Evolutionary conservation across 1,139 yeast species (phyloP).

Genomic region (Taphrina communis): DNA sequence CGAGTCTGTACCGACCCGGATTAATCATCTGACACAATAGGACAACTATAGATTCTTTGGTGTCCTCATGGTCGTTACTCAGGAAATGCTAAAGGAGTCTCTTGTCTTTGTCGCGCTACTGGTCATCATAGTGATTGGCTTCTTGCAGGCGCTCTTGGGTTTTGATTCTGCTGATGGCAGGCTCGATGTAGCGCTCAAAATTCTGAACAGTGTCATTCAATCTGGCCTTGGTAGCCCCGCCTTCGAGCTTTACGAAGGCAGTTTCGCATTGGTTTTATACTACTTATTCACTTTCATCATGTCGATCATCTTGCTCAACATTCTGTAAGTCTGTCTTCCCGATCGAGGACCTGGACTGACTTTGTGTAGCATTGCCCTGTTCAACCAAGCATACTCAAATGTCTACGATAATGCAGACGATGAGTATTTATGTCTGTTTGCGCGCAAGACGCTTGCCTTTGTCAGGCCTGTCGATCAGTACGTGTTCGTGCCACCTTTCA

Average conservation of each 20-base stretch:
- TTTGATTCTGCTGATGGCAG: slow-evolving; percentile 86
- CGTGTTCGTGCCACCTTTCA: slow-evolving; percentile 85
- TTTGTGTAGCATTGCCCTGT: slow-evolving; percentile 81
- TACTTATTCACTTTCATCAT: slow-evolving; percentile 78
- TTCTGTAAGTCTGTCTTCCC: slow-evolving; percentile 12
- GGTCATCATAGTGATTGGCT: slow-evolving; percentile 74
- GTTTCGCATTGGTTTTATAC: slow-evolving; percentile 77
- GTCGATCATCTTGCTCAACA: slow-evolving; percentile 61
- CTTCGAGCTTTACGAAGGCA: slow-evolving; percentile 68
- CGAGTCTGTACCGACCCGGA: no score
- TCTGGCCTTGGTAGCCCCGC: slow-evolving; percentile 77
- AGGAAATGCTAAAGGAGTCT: slow-evolving; percentile 86
- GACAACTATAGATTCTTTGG: slow-evolving; percentile 71
- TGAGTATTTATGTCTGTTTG: slow-evolving; percentile 82
- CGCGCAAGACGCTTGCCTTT: slow-evolving; percentile 81
- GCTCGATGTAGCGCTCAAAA: slow-evolving; percentile 71
- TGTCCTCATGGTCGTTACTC: slow-evolving; percentile 82
- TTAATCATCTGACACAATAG: background rate
- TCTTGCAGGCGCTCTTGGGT: slow-evolving; percentile 84
- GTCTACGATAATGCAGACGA: slow-evolving; percentile 83
- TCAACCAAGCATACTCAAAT: slow-evolving; percentile 80
- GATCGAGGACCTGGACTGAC: slow-evolving; percentile 52
- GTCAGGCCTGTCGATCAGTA: slow-evolving; percentile 88
- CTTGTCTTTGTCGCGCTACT: slow-evolving; percentile 76
- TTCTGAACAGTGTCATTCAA: slow-evolving; percentile 68